Base-by-base conservation (phyloP, 257 asterid species). In the Dorcoceras hygrometricum region DNA sequence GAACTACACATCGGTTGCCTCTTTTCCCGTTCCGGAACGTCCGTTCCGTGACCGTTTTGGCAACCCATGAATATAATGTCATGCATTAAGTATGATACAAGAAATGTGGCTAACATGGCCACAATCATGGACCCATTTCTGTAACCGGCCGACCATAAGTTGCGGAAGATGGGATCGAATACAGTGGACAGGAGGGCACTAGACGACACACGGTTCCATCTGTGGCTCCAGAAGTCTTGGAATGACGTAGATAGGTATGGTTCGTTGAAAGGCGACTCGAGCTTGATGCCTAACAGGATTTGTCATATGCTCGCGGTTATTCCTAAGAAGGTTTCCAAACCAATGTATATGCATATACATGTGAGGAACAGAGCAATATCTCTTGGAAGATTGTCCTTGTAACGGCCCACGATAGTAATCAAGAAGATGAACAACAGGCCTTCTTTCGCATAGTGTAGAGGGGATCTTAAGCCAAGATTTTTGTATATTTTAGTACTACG, bases 41-140 rank as follows among this genome's bases (percentile, higher is more conserved):
- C n/a, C n/a, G n/a, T n/a, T n/a, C n/a, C n/a, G n/a, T n/a, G n/a
- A n/a, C n/a, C n/a, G n/a, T n/a, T n/a, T n/a, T n/a, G n/a, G n/a
- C n/a, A n/a, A n/a, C n/a, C n/a, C n/a, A n/a, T n/a, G n/a, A n/a
- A n/a, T n/a, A 82, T 6, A 57, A 79, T 36, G 73, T 84, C 84
- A 12, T 81, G 90, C 83, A 81, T 77, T 7, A 79, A 0, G 6
- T 73, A 80, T 29, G 90, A 84, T 4, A 75, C 82, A 0, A 73
- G 6, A 31, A 84, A 84, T 0, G 85, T 81, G 19, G 24, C 59
- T 39, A 81, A 0, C 54, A 71, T 5, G 32, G 79, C 83, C 3
- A 54, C 1, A 23, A 32, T 5, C 1, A 31, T 54, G 29, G 83
- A 82, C 83, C 80, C 66, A 18, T 75, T 66, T 0, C 39, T 62